These are phyloP conservation scores for Acanthamoeba quina DNA, from an alignment of 208 protist genomes.

Conservation along the genomic window DNA sequence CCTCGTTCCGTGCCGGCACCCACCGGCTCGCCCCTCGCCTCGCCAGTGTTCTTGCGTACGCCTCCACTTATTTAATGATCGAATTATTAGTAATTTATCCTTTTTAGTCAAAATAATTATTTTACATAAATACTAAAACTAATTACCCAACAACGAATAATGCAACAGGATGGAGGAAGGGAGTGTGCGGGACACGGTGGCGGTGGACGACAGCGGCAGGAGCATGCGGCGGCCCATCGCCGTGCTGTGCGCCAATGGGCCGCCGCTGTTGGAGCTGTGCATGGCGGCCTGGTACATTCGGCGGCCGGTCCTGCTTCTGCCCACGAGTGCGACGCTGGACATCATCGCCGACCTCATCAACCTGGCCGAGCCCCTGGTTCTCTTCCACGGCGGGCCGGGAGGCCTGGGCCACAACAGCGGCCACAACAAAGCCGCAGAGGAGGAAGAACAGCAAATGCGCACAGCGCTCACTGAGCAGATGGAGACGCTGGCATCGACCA, in stretches of 20 bases:
- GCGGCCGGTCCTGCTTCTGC: conserved; percentile 36
- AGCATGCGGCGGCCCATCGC: conserved; percentile 3
- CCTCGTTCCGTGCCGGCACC: not conserved
- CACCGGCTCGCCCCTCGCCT: not conserved
- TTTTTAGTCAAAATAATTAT: not conserved
- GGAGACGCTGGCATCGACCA: not conserved
- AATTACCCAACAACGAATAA: not conserved
- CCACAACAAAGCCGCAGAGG: not conserved
- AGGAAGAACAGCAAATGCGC: not conserved
- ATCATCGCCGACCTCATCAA: conserved; percentile 57
- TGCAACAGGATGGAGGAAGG: not conserved
- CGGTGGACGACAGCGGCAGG: not conserved
- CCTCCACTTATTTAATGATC: not conserved
- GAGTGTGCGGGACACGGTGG: not conserved
- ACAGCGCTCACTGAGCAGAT: conserved; percentile 14
- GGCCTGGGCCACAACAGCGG: not conserved
- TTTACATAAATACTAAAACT: not conserved
- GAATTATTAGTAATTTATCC: not conserved
- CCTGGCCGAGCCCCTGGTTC: conserved; percentile 32
- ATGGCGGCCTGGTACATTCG: conserved; percentile 69
- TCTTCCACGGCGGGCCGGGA: conserved; percentile 33
- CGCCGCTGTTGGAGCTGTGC: conserved; percentile 17
- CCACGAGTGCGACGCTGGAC: conserved; percentile 62
- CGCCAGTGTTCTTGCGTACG: not conserved
- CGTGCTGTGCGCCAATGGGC: conserved; percentile 13